Evolutionary conservation across 2,329 filamentous ascomycete species (phyloP), one percentile per base, ranked within the genome.

Genomic region (Didymella arachidicola): DNA sequence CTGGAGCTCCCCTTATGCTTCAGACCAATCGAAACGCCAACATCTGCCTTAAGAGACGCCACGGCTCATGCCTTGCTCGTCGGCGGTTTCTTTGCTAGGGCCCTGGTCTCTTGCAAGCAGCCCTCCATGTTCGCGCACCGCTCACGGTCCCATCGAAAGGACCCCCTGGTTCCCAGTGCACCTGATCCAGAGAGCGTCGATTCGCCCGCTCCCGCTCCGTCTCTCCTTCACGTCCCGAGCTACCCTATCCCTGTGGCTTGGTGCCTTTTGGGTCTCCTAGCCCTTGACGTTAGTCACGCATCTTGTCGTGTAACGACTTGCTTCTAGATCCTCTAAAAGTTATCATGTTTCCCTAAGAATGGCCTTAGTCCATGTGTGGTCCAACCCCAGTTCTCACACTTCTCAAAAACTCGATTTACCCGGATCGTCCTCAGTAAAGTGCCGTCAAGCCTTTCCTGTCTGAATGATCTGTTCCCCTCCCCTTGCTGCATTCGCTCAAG

Each of bases 401-500:
- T 69, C 67, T 69, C 71, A 75, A 72, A 73, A 71, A 71, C 70
- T 74, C 72, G 69, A 76, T 78, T 77, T 77, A 77, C 71, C 75
- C 75, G 73, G 75, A 74, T 74, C 73, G 64, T 69, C 73, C 61
- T 67, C 65, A 69, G 68, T 71, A 74, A 68, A 74, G 73, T 75
- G 69, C 73, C 69, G 68, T 75, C 71, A 75, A 75, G 72, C 73
- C 72, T 75, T 70, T 67, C 56, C 60, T 63, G 67, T 74, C 70
- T 73, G 72, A 75, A 74, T 72, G 70, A 74, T 75, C 74, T 75
- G 66, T 72, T 63, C 70, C 64, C 67, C 69, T 71, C 66, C 69
- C 66, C 72, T 41, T 73, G 61, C 62, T 50, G 39, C 52, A 41
- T 46, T 54, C 46, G 50, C 56, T 54, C 56, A 46, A 59, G 50